Evolutionary conservation across 2,329 filamentous ascomycete species (phyloP).

Genomic region (Tolypocladium paradoxum): DNA sequence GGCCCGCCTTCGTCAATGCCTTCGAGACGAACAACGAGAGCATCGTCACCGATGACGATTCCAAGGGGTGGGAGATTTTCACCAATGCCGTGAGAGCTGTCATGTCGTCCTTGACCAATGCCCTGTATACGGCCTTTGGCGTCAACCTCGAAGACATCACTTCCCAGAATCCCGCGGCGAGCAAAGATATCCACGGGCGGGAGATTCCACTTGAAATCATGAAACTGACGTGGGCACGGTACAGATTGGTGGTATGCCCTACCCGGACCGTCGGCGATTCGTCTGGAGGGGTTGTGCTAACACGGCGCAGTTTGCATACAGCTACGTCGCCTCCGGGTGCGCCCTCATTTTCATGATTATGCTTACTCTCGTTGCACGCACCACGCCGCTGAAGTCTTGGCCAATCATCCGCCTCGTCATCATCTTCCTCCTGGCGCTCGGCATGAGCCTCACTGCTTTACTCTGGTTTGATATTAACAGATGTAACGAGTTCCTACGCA

Average conservation of each 20-base stretch:
- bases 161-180: slow-evolving; percentile 4
- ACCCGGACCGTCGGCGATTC: too few species aligned
- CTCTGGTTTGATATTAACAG: slow-evolving; percentile 11
- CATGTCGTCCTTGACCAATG: slow-evolving; percentile 14
- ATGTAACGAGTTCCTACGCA: slow-evolving; percentile 11
- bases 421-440: slow-evolving; percentile 18
- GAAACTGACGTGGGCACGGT: slow-evolving; percentile 15
- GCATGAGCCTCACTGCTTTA: slow-evolving; percentile 14
- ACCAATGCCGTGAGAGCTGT: slow-evolving; percentile 4
- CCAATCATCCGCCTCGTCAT: slow-evolving; percentile 18
- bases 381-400: slow-evolving; percentile 19
- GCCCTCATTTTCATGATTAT: slow-evolving; percentile 20
- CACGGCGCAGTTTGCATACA: slow-evolving; percentile 21
- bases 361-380: slow-evolving; percentile 19
- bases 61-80: neutral
- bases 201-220: too few species aligned
- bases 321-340: slow-evolving; percentile 20
- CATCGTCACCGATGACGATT: slow-evolving; percentile 1
- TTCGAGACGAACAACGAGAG: slow-evolving; percentile 1
- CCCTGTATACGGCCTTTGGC: slow-evolving; percentile 18
- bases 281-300: neutral
- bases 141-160: slow-evolving; percentile 16
- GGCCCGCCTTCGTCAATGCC: slow-evolving; percentile 10
- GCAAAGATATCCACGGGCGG: slow-evolving; percentile 4
- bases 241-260: slow-evolving; percentile 17